Evolutionary conservation across 225 moss, liverwort and hornwort species (phyloP), one percentile per base, ranked within the genome.

Genomic region (Polytrichum formosum): DNA sequence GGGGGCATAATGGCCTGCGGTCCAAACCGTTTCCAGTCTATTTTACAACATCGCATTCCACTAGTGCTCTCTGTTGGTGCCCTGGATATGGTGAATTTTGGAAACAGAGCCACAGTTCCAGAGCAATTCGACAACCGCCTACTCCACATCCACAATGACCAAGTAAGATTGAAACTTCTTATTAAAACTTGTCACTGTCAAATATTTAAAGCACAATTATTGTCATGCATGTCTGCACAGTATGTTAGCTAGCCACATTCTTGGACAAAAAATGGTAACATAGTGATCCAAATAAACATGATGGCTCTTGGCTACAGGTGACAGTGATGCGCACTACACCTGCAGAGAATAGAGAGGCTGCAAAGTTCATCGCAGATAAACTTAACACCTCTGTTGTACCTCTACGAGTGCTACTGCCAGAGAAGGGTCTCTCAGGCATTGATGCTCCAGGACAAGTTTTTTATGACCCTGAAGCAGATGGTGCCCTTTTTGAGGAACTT

Each of bases 71-170:
- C 90, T 75, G 81, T 93, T 54, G 96, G 96, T 54, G 93, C 96
- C 59, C 72, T 97, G 81, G 96, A 97, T 77, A 97, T 92, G 77
- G 96, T 93, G 35, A 97, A 97, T 78, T 93, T 97, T 55, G 93
- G 96, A 22, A 82, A 26, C 67, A 82, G 76, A 60, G 82, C 88
- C 66, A 73, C 87, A 70, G 83, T 97, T 26, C 96, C 96, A n/a
- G 77, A 75, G 70, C 87, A 91, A 75, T 97, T 90, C 70, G 63
- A 85, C 65, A 81, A 81, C 58, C 93, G 96, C 62, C 79, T 83
- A 70, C 80, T 97, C 62, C 76, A 87, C 72, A 35, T 79, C 67
- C 96, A 97, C 71, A 93, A 96, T 78, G 89, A 90, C 61, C 91
- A 96, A 82, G 96, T 93, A 68, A 77, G 35, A 46, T 46, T 37